Conservation (phyloP, 768 basidiomycete species). For the Suillus bovinus region DNA sequence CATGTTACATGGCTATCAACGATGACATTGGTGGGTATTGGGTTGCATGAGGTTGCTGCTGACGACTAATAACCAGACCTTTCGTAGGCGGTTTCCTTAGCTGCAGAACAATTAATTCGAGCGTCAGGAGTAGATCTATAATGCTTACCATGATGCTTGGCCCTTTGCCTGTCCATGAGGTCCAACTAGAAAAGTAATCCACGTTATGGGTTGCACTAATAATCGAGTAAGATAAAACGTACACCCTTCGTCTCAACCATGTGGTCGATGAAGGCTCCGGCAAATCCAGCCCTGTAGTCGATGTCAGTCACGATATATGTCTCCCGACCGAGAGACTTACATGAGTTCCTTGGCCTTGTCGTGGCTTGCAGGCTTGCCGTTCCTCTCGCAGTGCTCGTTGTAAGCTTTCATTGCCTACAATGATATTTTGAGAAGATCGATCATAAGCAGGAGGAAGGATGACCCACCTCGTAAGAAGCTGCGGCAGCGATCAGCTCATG, state of each 20-base stretch:
- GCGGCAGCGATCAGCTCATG: slow-evolving; percentile 72
- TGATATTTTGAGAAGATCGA: background rate
- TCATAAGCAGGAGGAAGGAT: background rate
- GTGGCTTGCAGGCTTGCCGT: slow-evolving; percentile 54
- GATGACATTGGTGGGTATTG: background rate
- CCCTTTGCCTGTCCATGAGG: slow-evolving; percentile 43
- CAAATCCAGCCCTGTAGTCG: slow-evolving; percentile 48
- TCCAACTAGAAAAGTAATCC: slow-evolving; percentile 36
- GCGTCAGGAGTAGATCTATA: background rate
- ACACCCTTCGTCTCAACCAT: slow-evolving; percentile 60
- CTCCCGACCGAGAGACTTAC: slow-evolving; percentile 23
- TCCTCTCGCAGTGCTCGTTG: slow-evolving; percentile 48
- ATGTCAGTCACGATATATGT: background rate
- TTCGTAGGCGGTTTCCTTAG: slow-evolving; percentile 9
- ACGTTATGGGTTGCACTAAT: background rate
- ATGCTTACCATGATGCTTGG: slow-evolving; percentile 38
- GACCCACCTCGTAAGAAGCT: slow-evolving; percentile 58
- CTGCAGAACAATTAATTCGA: slow-evolving; percentile 6
- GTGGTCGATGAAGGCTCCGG: slow-evolving; percentile 54
- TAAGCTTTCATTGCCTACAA: slow-evolving; percentile 64
- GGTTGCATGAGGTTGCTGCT: background rate
- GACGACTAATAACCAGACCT: background rate
- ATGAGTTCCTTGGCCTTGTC: slow-evolving; percentile 57
- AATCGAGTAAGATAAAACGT: slow-evolving; percentile 16
- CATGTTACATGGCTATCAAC: background rate